Base-by-base conservation (phyloP, 2,329 filamentous ascomycete species). In the Fusarium decemcellulare region DNA sequence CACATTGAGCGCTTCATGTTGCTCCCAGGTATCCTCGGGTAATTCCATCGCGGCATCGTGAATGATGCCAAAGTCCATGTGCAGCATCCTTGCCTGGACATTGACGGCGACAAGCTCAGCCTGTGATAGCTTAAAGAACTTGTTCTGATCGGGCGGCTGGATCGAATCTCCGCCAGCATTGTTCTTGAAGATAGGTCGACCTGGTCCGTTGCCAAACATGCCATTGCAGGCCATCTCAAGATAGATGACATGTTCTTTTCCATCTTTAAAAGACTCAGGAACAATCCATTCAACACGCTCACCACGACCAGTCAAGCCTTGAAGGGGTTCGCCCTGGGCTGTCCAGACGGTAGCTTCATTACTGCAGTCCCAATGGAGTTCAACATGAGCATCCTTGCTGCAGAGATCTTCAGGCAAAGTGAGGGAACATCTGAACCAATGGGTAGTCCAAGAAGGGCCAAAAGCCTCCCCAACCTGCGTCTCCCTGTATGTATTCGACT, bases 211-310 rank as follows among this genome's bases (percentile, higher is more conserved):
- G 73, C 96, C 96, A 82, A 98, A 98, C 95, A 98, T 98, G 80
- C 92, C 91, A 79, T 99, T 99, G 82, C 96, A 98, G 18, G 96
- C 96, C 93, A 98, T 97, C 83, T 99, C 96, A 70, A 99, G 91
- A 80, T 98, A 99, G 75, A 99, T 93, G 16, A 87, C 90, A 78
- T 98, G 95, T 75, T 94, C 89, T 78, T 95, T 90, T 56, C 94
- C 95, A 78, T 97, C 93, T 65, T 93, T 88, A 82, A 93, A 97
- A 14, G 85, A 84, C 52, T 93, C 85, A 9, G 96, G 95, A 46
- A 99, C 85, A 63, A 97, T 90, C 95, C 95, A 99, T 81, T 98
- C 94, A 15, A 91, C 87, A 56, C 96, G 88, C 76, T 99, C 96
- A 42, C 93, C 93, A 59, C 92, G 92, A 16, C 96, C 96, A 1